Percentiles rank a stretch among this genome's conserved stretches.
Conservation (phyloP, 306 rosid genomes). For the Morella rubra region DNA sequence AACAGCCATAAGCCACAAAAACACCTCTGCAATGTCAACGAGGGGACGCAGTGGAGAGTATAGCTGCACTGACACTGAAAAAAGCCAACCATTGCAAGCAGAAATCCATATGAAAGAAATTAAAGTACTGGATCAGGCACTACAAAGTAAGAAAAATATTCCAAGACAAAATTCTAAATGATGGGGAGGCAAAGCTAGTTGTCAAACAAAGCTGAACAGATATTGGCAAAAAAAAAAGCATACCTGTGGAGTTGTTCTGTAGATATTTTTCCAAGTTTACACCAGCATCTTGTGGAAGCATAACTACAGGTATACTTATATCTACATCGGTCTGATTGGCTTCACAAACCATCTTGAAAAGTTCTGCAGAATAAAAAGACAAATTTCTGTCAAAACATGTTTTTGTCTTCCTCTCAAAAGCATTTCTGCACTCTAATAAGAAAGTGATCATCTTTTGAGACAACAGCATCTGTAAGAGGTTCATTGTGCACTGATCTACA, state of each 20-base stretch:
- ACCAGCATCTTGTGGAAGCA: slow-evolving; percentile 96
- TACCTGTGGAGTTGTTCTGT: slow-evolving; percentile 58
- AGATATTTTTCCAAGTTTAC: slow-evolving; percentile 56
- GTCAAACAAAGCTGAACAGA: not conserved
- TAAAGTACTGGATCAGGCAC: slow-evolving; percentile 15
- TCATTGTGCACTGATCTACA: too few species aligned
- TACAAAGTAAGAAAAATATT: slow-evolving; percentile 13
- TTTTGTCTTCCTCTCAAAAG: not conserved
- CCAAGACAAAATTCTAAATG: slow-evolving; percentile 4
- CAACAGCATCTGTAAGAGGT: too few species aligned
- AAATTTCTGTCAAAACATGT: slow-evolving; percentile 11
- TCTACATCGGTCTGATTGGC: slow-evolving; percentile 63
- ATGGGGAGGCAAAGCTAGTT: slow-evolving; percentile 18
- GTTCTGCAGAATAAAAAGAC: slow-evolving; percentile 52
- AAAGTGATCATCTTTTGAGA: too few species aligned
- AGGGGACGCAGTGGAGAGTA: slow-evolving; percentile 93
- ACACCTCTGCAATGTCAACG: slow-evolving; percentile 96
- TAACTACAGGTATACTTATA: slow-evolving; percentile 87
- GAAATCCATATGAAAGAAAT: slow-evolving; percentile 23
- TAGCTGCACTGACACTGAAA: slow-evolving; percentile 85
- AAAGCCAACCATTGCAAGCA: slow-evolving; percentile 37
- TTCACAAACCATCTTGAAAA: slow-evolving; percentile 98
- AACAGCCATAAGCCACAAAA: slow-evolving; percentile 99
- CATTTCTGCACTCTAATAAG: too few species aligned
- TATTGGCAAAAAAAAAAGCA: slow-evolving; percentile 20